Percentiles rank a stretch among this genome's conserved stretches.
phyloP scores from a whole-genome alignment of 2,329 filamentous ascomycete genomes.

The Fusarium veterinarium region DNA sequence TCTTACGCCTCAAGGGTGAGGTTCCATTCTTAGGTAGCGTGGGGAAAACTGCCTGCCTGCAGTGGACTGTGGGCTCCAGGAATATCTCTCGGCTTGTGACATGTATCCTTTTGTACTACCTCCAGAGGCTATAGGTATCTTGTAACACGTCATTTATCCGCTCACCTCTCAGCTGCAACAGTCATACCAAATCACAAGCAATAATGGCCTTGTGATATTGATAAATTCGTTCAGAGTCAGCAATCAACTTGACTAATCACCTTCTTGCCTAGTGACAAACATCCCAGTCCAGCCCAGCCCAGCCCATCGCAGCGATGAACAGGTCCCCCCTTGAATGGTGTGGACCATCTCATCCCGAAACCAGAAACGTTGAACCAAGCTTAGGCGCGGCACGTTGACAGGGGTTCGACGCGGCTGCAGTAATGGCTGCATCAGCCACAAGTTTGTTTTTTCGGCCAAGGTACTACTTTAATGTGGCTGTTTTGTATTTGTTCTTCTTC shows the following conservation, averaged over 20 bases:
- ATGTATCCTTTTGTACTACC: conserved; percentile 28
- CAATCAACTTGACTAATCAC: conserved; percentile 8
- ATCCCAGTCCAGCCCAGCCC: not conserved
- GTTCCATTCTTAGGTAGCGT: conserved; percentile 19
- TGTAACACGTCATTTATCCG: conserved; percentile 9
- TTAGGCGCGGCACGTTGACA: conserved; percentile 47
- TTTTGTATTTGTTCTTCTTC: not conserved
- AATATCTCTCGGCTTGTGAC: conserved; percentile 20
- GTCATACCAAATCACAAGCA: not conserved
- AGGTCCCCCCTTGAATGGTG: conserved; percentile 19
- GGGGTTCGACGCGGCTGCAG: conserved; percentile 43
- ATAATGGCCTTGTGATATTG: conserved; percentile 7
- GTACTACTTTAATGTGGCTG: conserved; percentile 21
- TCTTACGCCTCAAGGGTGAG: not conserved
- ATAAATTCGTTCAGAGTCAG: conserved; percentile 7
- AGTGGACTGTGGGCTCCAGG: conserved; percentile 22
- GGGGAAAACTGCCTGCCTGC: conserved; percentile 21
- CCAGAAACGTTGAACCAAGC: conserved; percentile 48
- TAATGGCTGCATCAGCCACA: conserved; percentile 41
- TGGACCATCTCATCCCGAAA: conserved; percentile 37
- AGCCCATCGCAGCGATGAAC: not conserved
- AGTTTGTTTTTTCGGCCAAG: conserved; percentile 32
- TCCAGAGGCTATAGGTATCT: not conserved
- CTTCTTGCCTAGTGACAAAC: conserved; percentile 2
- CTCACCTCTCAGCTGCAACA: conserved; percentile 6